Evolutionary conservation across 306 rosid species (phyloP).

Genomic region (Gleditsia sinensis): DNA sequence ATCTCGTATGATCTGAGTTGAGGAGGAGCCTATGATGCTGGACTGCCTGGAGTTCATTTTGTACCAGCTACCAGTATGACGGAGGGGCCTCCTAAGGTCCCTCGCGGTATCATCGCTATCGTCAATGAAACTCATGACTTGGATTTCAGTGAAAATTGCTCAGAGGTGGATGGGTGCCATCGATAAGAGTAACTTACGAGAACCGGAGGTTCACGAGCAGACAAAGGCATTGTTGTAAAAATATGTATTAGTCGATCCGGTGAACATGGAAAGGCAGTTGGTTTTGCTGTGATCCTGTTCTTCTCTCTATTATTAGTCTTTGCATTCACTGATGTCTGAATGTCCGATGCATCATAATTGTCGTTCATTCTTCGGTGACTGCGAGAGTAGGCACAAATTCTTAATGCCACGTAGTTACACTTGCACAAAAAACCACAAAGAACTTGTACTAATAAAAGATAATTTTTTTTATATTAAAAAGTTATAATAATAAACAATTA

Average conservation of each 20-base stretch:
- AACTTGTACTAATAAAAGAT: no score
- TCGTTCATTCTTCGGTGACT: neutral
- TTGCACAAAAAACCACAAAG: no score
- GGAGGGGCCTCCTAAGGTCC: slow-evolving; percentile 71
- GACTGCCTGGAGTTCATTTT: slow-evolving; percentile 75
- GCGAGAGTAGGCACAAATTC: no score
- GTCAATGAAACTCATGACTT: slow-evolving; percentile 61
- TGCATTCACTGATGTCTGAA: neutral
- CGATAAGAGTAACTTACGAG: neutral
- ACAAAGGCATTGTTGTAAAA: neutral
- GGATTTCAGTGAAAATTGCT: slow-evolving; percentile 10
- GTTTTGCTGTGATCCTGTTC: neutral
- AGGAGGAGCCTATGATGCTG: slow-evolving; percentile 61
- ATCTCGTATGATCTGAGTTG: slow-evolving; percentile 63
- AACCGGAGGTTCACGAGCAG: neutral
- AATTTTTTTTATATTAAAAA: no score
- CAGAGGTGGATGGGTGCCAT: neutral
- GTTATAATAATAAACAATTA: no score
- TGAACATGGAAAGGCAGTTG: neutral
- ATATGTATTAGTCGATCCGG: neutral
- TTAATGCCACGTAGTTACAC: no score
- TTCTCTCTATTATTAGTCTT: neutral
- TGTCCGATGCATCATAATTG: neutral
- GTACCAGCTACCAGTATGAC: slow-evolving; percentile 89
- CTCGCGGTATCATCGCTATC: slow-evolving; percentile 53